phyloP scores from a whole-genome alignment of 345 rosid genomes.

The Citrus medica region DNA sequence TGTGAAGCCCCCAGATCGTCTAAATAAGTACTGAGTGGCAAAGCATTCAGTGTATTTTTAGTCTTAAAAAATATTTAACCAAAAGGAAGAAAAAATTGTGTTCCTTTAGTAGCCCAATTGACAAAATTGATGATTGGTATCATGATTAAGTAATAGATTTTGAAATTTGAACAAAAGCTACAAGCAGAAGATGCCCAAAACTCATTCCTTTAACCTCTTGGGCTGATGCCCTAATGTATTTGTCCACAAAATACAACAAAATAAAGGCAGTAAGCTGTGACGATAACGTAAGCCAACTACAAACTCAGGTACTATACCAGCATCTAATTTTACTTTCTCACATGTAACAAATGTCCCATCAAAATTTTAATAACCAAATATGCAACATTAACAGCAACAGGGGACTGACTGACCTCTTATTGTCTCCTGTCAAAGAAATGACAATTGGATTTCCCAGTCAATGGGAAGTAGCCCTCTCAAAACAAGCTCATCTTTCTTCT shows the following conservation, averaged over 20 bases:
- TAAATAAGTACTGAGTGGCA: no score
- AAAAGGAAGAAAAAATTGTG: no score
- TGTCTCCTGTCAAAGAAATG: slow-evolving; percentile 25
- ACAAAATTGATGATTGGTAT: no score
- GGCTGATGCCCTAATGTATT: background rate
- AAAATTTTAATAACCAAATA: slow-evolving; percentile 12
- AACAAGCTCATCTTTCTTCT: slow-evolving; percentile 17
- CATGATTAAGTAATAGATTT: background rate
- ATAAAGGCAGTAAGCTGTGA: background rate
- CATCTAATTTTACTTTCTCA: slow-evolving; percentile 8
- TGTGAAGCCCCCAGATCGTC: no score
- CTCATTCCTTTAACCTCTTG: background rate
- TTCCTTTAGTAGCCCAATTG: no score
- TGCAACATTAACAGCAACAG: slow-evolving; percentile 1
- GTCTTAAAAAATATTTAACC: no score
- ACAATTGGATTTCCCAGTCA: slow-evolving; percentile 14
- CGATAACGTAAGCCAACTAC: background rate
- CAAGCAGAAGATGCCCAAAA: background rate
- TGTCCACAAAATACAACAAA: background rate
- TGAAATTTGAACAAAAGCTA: background rate
- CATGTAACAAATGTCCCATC: slow-evolving; percentile 3
- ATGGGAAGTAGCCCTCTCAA: slow-evolving; percentile 1
- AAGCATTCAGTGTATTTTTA: no score
- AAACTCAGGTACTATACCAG: slow-evolving; percentile 4
- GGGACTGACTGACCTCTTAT: slow-evolving; percentile 12